Evolutionary conservation across 2,329 filamentous ascomycete genomes (phyloP), one percentile per base, ranked within the genome.

Genomic region (Teratosphaeria viscida): DNA sequence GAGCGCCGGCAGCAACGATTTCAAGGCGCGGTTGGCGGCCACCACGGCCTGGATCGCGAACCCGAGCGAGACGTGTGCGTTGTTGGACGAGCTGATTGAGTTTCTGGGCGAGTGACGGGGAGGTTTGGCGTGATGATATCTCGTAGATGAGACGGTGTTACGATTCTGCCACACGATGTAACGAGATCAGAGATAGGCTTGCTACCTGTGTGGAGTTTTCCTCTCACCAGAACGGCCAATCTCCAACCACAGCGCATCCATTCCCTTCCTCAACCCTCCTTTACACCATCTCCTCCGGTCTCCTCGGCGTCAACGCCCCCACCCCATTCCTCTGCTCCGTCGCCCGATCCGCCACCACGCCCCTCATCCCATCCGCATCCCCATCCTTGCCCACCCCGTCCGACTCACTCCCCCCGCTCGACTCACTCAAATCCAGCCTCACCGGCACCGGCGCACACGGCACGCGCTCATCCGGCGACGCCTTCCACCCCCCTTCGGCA

Each of bases 31-130:
- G 34, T 83, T 91, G 67, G 92, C 95, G 23, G 94, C 90, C 37
- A 96, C 92, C 0, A 97, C 94, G 26, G 92, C 92, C 1, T 99
- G 94, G 94, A 95, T 99, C 65, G 92, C 94, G 1, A 96, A 85
- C 70, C 94, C 94, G 0, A 80, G 82, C 0, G 94, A 99, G 79
- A 99, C 94, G 34, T 90, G 96, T 47, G 85, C 89, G 66, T 75
- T 97, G 68, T 76, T 99, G 62, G 91, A 96, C 69, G 94, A 97
- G 78, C 77, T 96, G 71, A 80, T 69, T 37, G 60, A 69, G 43
- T 53, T 68, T 37, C 14, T 55, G 53, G 23, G 43, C 2, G 14
- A 19, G n/a, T 49, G 6, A 49, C 19, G 43, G 43, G 12, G 43
- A 16, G 35, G 35, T 32, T 32, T 32, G 2, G 29, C 2, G 7